phyloP scores from a whole-genome alignment of 129 eudicot genomes.

The Flaveria brownii region DNA sequence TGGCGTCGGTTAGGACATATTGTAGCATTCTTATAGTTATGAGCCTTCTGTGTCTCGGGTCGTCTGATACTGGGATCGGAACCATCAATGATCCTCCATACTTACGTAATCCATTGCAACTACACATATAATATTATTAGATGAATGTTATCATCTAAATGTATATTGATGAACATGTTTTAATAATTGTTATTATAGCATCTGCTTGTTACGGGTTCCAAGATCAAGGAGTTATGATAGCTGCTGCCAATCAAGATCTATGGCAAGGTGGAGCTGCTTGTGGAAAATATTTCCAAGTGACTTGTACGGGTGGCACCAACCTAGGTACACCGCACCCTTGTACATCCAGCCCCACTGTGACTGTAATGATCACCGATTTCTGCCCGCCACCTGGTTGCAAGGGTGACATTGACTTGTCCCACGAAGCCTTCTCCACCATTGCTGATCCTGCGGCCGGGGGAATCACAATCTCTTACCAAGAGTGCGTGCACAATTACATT shows the following conservation, averaged over 20 bases:
- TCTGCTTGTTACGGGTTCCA: slow-evolving; percentile 31
- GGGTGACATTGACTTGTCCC: slow-evolving; percentile 32
- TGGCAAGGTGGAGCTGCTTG: slow-evolving; percentile 20
- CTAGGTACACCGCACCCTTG: slow-evolving; percentile 29
- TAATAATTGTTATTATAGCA: slow-evolving; percentile 12
- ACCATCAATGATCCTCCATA: slow-evolving; percentile 39
- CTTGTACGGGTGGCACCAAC: slow-evolving; percentile 26
- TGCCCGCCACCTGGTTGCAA: slow-evolving; percentile 31
- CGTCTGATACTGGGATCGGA: slow-evolving; percentile 24
- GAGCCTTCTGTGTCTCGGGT: slow-evolving; percentile 20
- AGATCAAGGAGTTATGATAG: slow-evolving; percentile 37
- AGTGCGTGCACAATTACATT: neutral
- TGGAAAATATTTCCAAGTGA: slow-evolving; percentile 24
- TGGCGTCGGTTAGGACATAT: slow-evolving; percentile 20
- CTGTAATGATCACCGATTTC: neutral
- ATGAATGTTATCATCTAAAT: neutral
- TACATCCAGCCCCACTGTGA: slow-evolving; percentile 13
- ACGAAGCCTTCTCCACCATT: slow-evolving; percentile 26
- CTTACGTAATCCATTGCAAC: slow-evolving; percentile 1
- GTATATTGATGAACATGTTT: neutral
- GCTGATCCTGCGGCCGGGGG: slow-evolving; percentile 32
- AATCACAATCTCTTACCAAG: slow-evolving; percentile 29
- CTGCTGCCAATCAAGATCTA: slow-evolving; percentile 26
- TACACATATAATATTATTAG: neutral
- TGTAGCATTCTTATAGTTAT: slow-evolving; percentile 18